Base-by-base conservation (phyloP, 805 yeast species). In the Cyberlindnera galapagoensis region DNA sequence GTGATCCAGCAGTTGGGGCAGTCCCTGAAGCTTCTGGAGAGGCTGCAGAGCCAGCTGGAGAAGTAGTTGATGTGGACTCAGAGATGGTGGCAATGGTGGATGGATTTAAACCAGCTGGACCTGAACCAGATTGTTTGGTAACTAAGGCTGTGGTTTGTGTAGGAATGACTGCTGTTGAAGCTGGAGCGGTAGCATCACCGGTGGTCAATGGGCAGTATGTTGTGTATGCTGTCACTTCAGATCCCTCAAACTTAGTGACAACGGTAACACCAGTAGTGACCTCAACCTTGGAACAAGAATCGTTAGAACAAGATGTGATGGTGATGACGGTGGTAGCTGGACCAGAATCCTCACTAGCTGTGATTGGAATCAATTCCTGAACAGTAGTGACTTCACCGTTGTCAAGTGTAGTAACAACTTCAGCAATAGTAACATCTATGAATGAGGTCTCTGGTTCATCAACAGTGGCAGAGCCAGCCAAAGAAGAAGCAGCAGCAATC, bases 121-220 rank as follows among this genome's bases (percentile, higher is more conserved):
- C 28, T 6, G 28, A 7, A 25, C 17, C 18, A 14, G n/a, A 15
- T 7, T 7, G 9, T 7, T 33, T 20, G 14, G 36, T 21, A 14
- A 40, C 36, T 10, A 35, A 28, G 16, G 35, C 21, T 16, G 35
- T 12, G 26, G 35, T 16, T 11, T 7, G 10, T n/a, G 30, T 14
- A 18, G 29, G 13, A 13, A 28, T 33, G 32, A 34, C 38, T 9
- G 52, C 33, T 11, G 30, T 14, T 6, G 20, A 10, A 15, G n/a
- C 13, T 25, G 28, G 20, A 7, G 14, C 28, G 12, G 28, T 25
- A 6, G 28, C 7, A 25, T 12, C 42, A 11, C 21, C 15, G 9
- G 33, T 27, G 9, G 40, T 28, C 26, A 40, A 22, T 20, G 46
- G 41, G 19, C 39, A 57, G 60, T 31, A 62, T 39, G 49, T 54